A percentile compares a stretch with the other conserved stretches of the same genome.
Evolutionary conservation across 1,284 basidiomycete species (phyloP).

Genomic region (Sporisorium graminicola): DNA sequence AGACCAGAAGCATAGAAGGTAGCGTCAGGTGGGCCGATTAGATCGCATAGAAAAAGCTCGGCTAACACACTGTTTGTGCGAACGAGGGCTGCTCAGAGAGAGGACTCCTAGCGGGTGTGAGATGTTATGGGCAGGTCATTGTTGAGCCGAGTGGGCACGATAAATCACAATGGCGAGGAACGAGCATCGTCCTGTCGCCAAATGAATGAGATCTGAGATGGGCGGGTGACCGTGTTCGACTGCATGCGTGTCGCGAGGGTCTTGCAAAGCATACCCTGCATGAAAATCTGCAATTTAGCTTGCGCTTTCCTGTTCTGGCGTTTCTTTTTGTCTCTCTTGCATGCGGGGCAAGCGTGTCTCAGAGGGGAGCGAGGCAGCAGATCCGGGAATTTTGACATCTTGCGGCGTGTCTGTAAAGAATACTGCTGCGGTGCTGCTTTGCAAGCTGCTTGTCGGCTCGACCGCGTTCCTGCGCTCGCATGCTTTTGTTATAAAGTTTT

Average conservation of each 20-base stretch:
- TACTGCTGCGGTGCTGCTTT: no score
- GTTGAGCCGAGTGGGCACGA: no score
- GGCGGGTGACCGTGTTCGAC: no score
- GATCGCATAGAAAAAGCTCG: neutral
- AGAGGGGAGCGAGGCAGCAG: neutral
- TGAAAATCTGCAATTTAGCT: neutral
- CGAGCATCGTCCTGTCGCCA: neutral
- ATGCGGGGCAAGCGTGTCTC: slow-evolving; percentile 2
- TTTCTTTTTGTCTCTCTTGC: neutral
- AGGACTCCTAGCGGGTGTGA: no score
- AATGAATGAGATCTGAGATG: neutral
- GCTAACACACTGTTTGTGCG: neutral
- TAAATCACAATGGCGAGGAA: no score
- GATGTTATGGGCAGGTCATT: no score
- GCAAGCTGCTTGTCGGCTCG: no score
- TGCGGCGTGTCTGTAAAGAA: no score
- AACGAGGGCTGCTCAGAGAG: no score
- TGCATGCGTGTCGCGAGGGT: slow-evolving; percentile 1
- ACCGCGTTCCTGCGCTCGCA: no score
- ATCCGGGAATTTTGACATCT: no score
- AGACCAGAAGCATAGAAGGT: neutral
- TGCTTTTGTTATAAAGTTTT: no score
- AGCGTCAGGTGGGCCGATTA: neutral
- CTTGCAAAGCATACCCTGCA: neutral
- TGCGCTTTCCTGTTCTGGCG: neutral